Evolutionary conservation across 2,329 filamentous ascomycete genomes (phyloP).

Genomic region (Ophiognomonia clavigignenti-juglandacearum): DNA sequence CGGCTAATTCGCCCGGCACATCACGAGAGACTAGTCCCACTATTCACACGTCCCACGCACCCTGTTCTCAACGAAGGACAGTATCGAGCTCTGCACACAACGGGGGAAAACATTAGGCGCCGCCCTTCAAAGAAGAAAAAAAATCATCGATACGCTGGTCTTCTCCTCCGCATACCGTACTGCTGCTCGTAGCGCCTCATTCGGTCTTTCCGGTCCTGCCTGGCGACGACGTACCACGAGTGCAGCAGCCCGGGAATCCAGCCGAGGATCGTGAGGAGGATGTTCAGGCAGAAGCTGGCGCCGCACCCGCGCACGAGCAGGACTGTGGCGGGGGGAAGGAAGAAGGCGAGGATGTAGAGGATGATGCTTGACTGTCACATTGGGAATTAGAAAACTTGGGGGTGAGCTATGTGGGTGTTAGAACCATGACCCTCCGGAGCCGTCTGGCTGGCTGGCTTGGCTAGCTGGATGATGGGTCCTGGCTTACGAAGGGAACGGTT

Average conservation of each 20-base stretch:
- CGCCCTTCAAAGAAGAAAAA: too few species aligned
- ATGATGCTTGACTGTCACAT: constrained; percentile 3
- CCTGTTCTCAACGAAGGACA: too few species aligned
- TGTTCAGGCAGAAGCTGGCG: constrained; percentile 8
- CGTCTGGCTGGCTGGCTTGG: too few species aligned
- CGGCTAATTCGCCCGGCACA: too few species aligned
- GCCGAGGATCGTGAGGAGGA: constrained; percentile 2
- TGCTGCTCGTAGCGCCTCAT: constrained; percentile 1
- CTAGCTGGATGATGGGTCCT: too few species aligned
- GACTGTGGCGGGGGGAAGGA: constrained; percentile 5
- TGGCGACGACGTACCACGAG: constrained; percentile 5
- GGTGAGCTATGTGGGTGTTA: background rate
- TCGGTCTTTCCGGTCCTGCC: constrained; percentile 3
- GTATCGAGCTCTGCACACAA: too few species aligned
- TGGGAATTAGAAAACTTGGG: background rate
- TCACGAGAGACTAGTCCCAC: too few species aligned
- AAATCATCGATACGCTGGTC: constrained; percentile 7
- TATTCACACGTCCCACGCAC: too few species aligned
- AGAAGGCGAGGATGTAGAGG: constrained; percentile 5
- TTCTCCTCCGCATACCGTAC: constrained; percentile 1
- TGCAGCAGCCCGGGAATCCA: constrained; percentile 9
- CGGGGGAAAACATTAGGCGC: too few species aligned
- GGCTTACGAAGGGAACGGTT: too few species aligned
- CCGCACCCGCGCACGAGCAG: constrained; percentile 4
- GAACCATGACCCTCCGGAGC: background rate